Evolutionary conservation across 495 filamentous ascomycete genomes (phyloP).

Genomic region (Penicillium crystallinum): DNA sequence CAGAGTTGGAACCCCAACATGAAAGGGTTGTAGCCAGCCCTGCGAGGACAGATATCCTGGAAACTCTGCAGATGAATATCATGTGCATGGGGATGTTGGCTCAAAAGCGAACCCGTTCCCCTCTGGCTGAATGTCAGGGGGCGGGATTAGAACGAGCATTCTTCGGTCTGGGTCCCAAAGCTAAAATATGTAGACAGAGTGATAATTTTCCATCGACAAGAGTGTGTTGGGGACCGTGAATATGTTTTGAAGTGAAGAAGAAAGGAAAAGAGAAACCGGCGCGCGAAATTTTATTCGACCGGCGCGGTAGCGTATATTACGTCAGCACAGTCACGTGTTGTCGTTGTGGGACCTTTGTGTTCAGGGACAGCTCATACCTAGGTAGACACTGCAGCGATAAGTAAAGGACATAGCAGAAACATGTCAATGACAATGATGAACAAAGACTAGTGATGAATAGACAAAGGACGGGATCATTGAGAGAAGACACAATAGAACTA

Average conservation of each 20-base stretch:
- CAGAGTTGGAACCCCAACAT: slow-evolving; percentile 1
- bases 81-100: slow-evolving; percentile 29
- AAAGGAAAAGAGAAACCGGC: slow-evolving; percentile 16
- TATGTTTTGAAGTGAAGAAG: slow-evolving; percentile 22
- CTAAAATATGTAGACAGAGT: slow-evolving; percentile 41
- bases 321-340: neutral
- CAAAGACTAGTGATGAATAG: too few relatives aligned
- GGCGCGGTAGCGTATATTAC: slow-evolving; percentile 4
- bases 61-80: neutral
- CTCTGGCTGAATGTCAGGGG: slow-evolving; percentile 29
- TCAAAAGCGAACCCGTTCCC: slow-evolving; percentile 49
- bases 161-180: slow-evolving; percentile 42
- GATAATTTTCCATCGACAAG: slow-evolving; percentile 32
- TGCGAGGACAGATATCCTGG: neutral
- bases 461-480: too few relatives aligned
- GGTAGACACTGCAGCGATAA: too few relatives aligned
- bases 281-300: slow-evolving; percentile 14
- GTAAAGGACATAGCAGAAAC: too few relatives aligned
- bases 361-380: too few relatives aligned
- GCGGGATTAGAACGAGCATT: slow-evolving; percentile 48
- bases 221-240: slow-evolving; percentile 39
- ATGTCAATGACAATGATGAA: too few relatives aligned
- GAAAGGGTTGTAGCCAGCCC: neutral
- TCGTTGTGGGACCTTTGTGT: too few relatives aligned
- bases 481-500: too few relatives aligned